Conservation (phyloP, 148 eudicot genomes). For the Rhododendron kiyosumense region DNA sequence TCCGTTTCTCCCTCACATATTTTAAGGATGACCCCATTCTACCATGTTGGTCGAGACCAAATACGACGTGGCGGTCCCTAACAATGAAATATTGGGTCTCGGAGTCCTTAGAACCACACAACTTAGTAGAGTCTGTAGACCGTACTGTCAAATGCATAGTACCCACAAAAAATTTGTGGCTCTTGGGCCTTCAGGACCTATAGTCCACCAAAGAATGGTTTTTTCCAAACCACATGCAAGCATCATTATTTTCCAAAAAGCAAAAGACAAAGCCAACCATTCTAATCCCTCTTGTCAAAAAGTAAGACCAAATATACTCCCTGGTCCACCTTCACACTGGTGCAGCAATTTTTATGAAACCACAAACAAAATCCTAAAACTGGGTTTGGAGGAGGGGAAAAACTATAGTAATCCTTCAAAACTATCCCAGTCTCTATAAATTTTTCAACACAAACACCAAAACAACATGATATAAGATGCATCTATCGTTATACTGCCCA, state of each 20-base stretch:
- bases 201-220: not conserved
- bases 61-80: not conserved
- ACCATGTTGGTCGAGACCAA: not conserved
- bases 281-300: not conserved
- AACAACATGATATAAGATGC: not conserved
- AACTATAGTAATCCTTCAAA: not conserved
- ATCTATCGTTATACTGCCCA: not conserved
- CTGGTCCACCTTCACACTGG: not conserved
- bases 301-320: not conserved
- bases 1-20: not conserved
- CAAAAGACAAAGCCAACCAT: conserved; percentile 4
- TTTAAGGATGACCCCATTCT: not conserved
- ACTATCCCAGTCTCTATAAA: not conserved
- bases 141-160: not conserved
- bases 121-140: not conserved
- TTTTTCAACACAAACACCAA: not conserved
- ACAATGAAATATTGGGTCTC: not conserved
- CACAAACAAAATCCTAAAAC: not conserved
- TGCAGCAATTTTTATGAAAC: not conserved
- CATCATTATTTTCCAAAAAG: not conserved
- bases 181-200: not conserved
- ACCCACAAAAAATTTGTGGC: not conserved
- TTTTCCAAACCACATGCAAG: not conserved
- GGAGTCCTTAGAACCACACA: not conserved
- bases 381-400: not conserved